Base-by-base conservation (phyloP, 495 filamentous ascomycete genomes). In the Talaromyces liani region DNA sequence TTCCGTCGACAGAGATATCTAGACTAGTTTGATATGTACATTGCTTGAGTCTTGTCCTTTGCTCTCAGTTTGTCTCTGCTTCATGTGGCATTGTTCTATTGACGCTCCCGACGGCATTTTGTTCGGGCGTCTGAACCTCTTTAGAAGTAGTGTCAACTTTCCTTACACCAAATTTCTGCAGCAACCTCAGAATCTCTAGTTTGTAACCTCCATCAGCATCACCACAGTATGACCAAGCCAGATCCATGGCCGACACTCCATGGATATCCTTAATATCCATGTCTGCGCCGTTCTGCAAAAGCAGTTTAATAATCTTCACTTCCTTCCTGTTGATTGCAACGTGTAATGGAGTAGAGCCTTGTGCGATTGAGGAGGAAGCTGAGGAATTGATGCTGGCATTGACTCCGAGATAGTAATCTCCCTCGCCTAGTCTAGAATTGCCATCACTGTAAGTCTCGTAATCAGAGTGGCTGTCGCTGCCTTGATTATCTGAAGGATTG, bases 271-370 rank as follows among this genome's bases (percentile, higher is more conserved):
- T 53, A n/a, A 62, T 51, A 49, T 47, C 10, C 39, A 62, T 36
- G 24, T 62, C 60, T 22, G 60, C 60, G 9, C 60, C 36, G 45
- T 62, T 18, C 25, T 29, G 56, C 2, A 69, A 59, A 34, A 70
- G 63, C 24, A 72, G 58, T 58, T 68, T 67, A 53, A 68, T 67
- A 54, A 54, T 57, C 49, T 34, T 56, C 24, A 63, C 58, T 63
- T 68, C 64, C 36, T 69, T 66, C 63, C 58, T 54, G 41, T 29
- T 62, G 58, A 66, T 68, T 39, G 66, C 71, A 31, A 58, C 66
- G 24, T 41, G 65, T 24, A 73, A 64, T 18, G 72, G 61, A 27
- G 68, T 67, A 39, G 56, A 60, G 34, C 66, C 65, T 59, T n/a
- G 8, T 18, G 25, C 6, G 22, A 16, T 58, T 14, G 27, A 18